Conservation (phyloP, 192 early-diverging fungal species). For the Coemansia sp. region DNA sequence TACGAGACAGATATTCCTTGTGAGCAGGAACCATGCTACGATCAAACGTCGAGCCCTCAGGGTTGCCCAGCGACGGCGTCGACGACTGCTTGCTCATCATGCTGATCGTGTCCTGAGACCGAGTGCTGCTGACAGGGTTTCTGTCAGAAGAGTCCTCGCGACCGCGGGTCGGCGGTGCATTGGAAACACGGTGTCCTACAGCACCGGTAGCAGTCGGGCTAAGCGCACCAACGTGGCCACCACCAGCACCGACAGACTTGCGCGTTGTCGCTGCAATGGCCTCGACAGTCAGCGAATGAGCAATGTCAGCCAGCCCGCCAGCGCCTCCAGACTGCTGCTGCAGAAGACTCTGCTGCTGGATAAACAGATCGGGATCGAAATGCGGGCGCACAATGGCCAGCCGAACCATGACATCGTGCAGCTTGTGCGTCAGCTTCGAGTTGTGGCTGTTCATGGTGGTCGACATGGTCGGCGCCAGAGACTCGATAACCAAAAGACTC, state of each 20-base stretch:
- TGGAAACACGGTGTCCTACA: slow-evolving; percentile 31
- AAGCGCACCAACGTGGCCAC: not conserved
- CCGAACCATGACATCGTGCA: slow-evolving; percentile 53
- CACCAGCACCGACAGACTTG: slow-evolving; percentile 37
- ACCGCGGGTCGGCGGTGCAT: slow-evolving; percentile 34
- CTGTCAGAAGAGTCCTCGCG: slow-evolving; percentile 45
- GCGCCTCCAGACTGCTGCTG: slow-evolving; percentile 18
- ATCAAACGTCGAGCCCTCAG: slow-evolving; percentile 35
- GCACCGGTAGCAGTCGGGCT: not conserved
- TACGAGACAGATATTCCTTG: slow-evolving; percentile 43
- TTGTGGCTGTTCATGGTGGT: slow-evolving; percentile 40
- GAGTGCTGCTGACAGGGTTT: slow-evolving; percentile 14
- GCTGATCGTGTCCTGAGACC: slow-evolving; percentile 47
- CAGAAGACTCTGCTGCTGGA: slow-evolving; percentile 45
- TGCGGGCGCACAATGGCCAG: slow-evolving; percentile 52
- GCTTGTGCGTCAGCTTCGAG: slow-evolving; percentile 52
- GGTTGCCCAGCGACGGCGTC: slow-evolving; percentile 23
- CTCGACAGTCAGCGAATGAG: slow-evolving; percentile 41
- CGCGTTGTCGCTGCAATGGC: slow-evolving; percentile 43
- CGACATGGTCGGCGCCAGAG: slow-evolving; percentile 46
- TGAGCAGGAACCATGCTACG: slow-evolving; percentile 52
- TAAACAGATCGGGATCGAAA: slow-evolving; percentile 56
- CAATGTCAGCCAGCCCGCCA: slow-evolving; percentile 20
- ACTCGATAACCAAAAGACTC: slow-evolving; percentile 54
- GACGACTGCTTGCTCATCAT: slow-evolving; percentile 55